These are phyloP conservation scores for Colletotrichum sp. DNA, from an alignment of 2,329 filamentous ascomycete species.

Conservation along the genomic window DNA sequence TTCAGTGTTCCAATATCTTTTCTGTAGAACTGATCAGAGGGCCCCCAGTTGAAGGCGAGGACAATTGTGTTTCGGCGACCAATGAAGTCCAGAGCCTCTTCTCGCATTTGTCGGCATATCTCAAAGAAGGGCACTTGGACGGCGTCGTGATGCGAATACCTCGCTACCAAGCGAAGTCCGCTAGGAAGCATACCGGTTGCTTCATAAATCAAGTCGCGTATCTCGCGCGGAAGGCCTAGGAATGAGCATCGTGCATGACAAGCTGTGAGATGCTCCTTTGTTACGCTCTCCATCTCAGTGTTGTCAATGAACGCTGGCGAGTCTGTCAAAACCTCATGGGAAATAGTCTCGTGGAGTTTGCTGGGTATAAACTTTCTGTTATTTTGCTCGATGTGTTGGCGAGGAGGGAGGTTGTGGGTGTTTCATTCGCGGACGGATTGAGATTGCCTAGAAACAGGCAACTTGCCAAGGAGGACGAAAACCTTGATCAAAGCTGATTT, in stretches of 20 bases:
- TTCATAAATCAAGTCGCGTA: background rate
- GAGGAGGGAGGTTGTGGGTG: background rate
- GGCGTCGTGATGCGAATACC: background rate
- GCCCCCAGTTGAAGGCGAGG: background rate
- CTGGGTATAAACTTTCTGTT: rapidly evolving
- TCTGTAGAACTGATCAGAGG: background rate
- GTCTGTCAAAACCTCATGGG: background rate
- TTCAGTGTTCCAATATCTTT: background rate
- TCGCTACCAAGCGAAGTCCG: background rate
- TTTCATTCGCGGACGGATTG: background rate
- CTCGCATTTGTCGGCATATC: background rate
- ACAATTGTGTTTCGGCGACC: background rate
- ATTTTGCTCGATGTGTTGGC: background rate
- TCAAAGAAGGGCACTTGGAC: background rate
- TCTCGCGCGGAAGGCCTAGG: background rate
- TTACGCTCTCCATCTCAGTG: background rate
- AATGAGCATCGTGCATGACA: background rate
- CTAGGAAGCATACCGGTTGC: background rate
- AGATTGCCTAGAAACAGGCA: background rate
- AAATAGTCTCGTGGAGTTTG: background rate
- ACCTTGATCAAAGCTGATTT: background rate
- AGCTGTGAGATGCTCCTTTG: background rate
- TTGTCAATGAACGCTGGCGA: background rate
- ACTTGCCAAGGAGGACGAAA: background rate
- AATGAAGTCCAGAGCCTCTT: background rate